Conservation (phyloP, 2,329 filamentous ascomycete species). For the Endoconidiophora laricicola region DNA sequence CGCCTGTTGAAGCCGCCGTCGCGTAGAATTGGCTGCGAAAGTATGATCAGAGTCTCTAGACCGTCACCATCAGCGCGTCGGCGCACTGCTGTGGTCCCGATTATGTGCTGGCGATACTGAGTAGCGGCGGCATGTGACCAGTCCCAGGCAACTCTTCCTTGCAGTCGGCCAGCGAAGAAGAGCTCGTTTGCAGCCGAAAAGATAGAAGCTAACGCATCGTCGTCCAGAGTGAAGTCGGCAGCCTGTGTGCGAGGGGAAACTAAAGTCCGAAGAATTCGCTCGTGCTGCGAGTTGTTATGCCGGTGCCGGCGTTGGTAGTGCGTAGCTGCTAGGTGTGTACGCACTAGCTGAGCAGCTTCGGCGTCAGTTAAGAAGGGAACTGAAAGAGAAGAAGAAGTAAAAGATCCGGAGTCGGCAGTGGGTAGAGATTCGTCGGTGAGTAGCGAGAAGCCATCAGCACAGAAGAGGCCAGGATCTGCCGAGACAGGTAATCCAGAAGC, state of each 20-base stretch:
- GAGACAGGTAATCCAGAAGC: constrained; percentile 32
- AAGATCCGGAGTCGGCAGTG: constrained; percentile 15
- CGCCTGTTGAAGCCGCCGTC: constrained; percentile 39
- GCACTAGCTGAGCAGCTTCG: constrained; percentile 32
- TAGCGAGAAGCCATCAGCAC: background rate
- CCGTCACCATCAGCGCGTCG: constrained; percentile 26
- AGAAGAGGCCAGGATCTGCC: constrained; percentile 20
- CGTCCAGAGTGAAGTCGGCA: constrained; percentile 36
- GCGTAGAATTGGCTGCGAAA: constrained; percentile 42
- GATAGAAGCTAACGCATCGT: constrained; percentile 39
- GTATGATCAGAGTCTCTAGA: constrained; percentile 45
- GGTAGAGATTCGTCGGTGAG: constrained; percentile 16
- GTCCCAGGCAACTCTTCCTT: constrained; percentile 43
- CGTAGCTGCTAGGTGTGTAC: constrained; percentile 27
- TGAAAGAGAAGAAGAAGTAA: constrained; percentile 17
- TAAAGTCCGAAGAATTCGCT: constrained; percentile 39
- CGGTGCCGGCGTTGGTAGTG: constrained; percentile 16
- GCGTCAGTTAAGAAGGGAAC: constrained; percentile 28
- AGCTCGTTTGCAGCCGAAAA: constrained; percentile 45
- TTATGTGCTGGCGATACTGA: constrained; percentile 37
- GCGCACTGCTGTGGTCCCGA: constrained; percentile 46
- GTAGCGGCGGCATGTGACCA: constrained; percentile 37
- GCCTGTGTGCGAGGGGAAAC: constrained; percentile 33
- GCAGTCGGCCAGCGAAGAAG: constrained; percentile 41
- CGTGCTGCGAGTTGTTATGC: constrained; percentile 34